Evolutionary conservation across 257 asterid species (phyloP).

Genomic region (Rubia yunnanensis): DNA sequence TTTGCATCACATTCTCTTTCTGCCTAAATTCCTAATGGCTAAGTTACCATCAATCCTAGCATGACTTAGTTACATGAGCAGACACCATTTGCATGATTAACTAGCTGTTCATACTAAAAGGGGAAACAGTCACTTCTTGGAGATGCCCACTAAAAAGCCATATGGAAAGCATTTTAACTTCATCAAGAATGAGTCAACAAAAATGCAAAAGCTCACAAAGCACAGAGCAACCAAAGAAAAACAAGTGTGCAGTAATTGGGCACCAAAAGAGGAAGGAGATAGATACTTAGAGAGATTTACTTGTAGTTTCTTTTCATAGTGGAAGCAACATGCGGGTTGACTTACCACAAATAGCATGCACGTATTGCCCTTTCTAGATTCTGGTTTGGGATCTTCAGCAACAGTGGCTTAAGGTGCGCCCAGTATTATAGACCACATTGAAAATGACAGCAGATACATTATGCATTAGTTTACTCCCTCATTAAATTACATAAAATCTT

Average conservation of each 20-base stretch:
- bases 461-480: not conserved
- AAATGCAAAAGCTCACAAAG: not conserved
- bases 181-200: not conserved
- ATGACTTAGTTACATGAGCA: not conserved
- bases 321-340: not conserved
- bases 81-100: not conserved
- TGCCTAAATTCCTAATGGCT: not conserved
- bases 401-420: not conserved
- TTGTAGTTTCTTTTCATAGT: not conserved
- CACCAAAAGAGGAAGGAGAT: not conserved
- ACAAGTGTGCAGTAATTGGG: conserved; percentile 6
- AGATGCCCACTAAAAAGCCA: not conserved
- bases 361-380: not conserved
- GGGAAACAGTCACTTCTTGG: not conserved
- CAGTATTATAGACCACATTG: not conserved
- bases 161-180: not conserved
- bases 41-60: no score
- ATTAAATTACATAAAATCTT: no score
- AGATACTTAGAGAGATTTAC: not conserved
- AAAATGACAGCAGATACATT: not conserved
- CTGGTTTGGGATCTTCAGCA: not conserved
- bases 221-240: not conserved
- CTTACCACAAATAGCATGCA: not conserved
- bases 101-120: conserved; percentile 1
- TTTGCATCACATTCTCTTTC: not conserved